Base-by-base conservation (phyloP, 106 monocot genomes). In the Allium fistulosum region DNA sequence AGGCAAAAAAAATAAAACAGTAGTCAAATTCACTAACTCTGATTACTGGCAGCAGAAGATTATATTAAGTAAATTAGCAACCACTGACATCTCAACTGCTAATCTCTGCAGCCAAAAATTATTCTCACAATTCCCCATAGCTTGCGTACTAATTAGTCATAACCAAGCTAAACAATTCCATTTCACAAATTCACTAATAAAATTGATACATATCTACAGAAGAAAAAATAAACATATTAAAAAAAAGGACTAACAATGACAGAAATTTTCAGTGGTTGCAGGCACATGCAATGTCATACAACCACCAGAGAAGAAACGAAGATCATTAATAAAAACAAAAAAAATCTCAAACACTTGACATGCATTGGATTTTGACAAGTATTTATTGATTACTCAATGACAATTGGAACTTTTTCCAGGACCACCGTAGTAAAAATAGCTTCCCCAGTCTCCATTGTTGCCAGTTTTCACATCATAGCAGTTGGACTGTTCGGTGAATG, bases 391-490 rank as follows among this genome's bases (percentile, higher is more conserved):
- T 68, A 55, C 10, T 18, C 71, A 83, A 59, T 68, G 79, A 59
- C 83, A 83, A 69, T 79, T 79, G 12, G 62, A 11, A 46, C 27
- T 70, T 57, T 72, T 83, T 37, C 83, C 83, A 52, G 83, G 83
- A 50, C 83, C 83, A 61, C 83, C 83, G 66, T 79, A 83, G 72
- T 76, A 83, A 53, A 83, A 79, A 66, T 72, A 83, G 58, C 28
- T 79, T 3, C 83, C 83, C 83, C 83, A 83, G 16, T 79, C 79
- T 12, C 69, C 69, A 49, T 76, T 83, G 26, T 65, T 57, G 47
- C 83, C 69, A 55, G 10, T 72, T 28, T 79, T 67, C 18, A 83
- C 79, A 79, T 83, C 76, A 48, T 83, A 79, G 79, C 83, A 83
- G 67, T 79, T 69, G 14, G 79, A 79, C 60, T 76, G 75, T 58